Evolutionary conservation across 495 filamentous ascomycete species (phyloP), one percentile per base, ranked within the genome.

Genomic region (Podospora anserina): DNA sequence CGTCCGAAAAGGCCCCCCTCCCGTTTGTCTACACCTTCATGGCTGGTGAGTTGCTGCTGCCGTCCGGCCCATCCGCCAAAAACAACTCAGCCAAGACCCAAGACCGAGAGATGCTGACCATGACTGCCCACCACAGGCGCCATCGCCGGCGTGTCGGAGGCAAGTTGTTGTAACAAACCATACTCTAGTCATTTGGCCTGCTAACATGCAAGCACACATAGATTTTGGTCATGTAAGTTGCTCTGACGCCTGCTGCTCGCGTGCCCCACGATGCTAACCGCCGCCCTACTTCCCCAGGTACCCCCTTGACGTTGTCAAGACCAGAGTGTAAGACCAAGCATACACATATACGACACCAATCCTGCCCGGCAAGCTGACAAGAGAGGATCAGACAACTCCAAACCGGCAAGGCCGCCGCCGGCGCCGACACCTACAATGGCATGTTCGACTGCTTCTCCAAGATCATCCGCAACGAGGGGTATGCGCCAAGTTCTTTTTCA

Each of bases 371-470:
- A 49, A 49, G 67, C 76, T 83, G 70, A 83, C 72, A 19, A 7
- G n/a, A 34, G 19, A 23, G 18, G 2, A 54, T 75, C 71, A 96
- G 92, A 78, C 94, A 97, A 78, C 86, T 97, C 63, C 94, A 97
- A 79, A 86, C 87, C n/a, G 89, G 89, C 67, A 82, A 84, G 71
- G 85, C 81, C 61, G 85, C 81, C 61, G 77, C 84, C 32, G 92
- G 93, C 58, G 87, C 84, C 63, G 93, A 97, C 66, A 79, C 83
- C 68, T 99, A 99, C 83, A 97, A 87, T 83, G 92, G 94, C 82
- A 99, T 97, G 93, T 74, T 99, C 39, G 95, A 99, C 79, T 98
- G 94, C 83, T 94, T 99, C 83, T 84, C 87, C 74, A 99, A 99
- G 86, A 99, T 99, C 69, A 84, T 99, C 74, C 88, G 86, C 78